Evolutionary conservation across 2,329 filamentous ascomycete species (phyloP), one percentile per base, ranked within the genome.

Genomic region (Fusarium annulatum): DNA sequence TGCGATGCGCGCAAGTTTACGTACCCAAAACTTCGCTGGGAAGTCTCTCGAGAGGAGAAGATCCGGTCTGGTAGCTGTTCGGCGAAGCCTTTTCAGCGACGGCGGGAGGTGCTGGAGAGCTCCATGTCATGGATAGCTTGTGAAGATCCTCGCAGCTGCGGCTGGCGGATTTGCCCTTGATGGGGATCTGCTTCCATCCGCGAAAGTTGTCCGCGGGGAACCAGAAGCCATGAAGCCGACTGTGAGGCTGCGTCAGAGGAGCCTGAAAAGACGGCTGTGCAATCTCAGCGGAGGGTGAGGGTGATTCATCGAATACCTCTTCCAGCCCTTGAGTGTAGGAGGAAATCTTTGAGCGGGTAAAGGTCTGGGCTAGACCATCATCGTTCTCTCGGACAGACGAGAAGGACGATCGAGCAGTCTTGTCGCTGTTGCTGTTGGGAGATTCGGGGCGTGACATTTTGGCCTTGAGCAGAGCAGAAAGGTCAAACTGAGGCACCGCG

Each of bases 21-120:
- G 83, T 87, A 94, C 92, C 89, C 64, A 94, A 87, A 72, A 95
- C 85, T 82, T 95, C 93, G 58, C 88, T 85, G 1, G 93, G 93
- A 12, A 95, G 86, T 69, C 81, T 88, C 84, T 95, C 93, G 45
- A 95, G 83, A 33, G 87, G 85, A 28, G 92, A 85, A 28, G 84
- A 79, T 64, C 89, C 88, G n/a, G 85, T 81, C 28, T 80, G 74
- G 68, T 80, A 80, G 58, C 66, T 72, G 62, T 78, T 71, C n/a
- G 61, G 45, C 9, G 62, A 61, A 19, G 66, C 59, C 71, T 82
- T 82, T 70, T 80, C 52, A 15, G 26, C n/a, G 52, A 70, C 77
- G 68, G 80, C 73, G 62, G 79, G 73, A 75, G 79, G 69, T 19
- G 81, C 75, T 26, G 84, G 82, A 56, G 84, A 81, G 65, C 86